A percentile compares a stretch with the other conserved stretches of the same genome.
Conservation (phyloP, 208 protist genomes). For the Trypanosoma brucei region DNA sequence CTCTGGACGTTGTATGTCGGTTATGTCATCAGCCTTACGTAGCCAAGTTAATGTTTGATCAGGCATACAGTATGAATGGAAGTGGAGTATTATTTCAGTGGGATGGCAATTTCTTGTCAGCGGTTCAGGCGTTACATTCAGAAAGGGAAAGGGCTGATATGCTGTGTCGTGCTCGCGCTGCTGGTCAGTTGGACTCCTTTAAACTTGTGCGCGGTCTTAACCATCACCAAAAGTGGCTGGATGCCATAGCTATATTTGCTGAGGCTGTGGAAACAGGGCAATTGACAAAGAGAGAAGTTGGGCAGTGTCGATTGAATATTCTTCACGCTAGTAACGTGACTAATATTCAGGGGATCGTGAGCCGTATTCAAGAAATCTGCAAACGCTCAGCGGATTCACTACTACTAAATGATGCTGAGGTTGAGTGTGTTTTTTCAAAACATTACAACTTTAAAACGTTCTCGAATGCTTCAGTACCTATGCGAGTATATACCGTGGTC, state of each 20-base stretch:
- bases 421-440: constrained; percentile 58
- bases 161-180: constrained; percentile 22
- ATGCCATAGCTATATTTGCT: constrained; percentile 35
- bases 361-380: constrained; percentile 22
- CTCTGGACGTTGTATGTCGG: constrained; percentile 30
- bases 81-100: constrained; percentile 30
- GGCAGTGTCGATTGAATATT: constrained; percentile 30
- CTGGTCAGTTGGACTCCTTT: constrained; percentile 36
- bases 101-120: constrained; percentile 54
- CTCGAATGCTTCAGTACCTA: constrained; percentile 1
- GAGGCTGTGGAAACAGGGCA: constrained; percentile 22
- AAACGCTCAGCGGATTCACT: constrained; percentile 5
- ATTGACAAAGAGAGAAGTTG: constrained; percentile 35
- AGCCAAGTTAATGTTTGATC: constrained; percentile 18
- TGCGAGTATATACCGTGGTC: background rate
- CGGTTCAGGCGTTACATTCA: constrained; percentile 29
- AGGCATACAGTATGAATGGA: constrained; percentile 5
- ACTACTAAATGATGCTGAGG: constrained; percentile 37
- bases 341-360: constrained; percentile 23
- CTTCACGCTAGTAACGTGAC: constrained; percentile 27
- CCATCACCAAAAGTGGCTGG: constrained; percentile 29
- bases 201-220: constrained; percentile 53
- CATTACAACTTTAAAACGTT: background rate
- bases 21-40: constrained; percentile 20
- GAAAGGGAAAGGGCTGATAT: constrained; percentile 25